Percentiles rank a stretch among this genome's conserved stretches.
Conservation (phyloP, 345 rosid genomes). For the Citrus sp. region DNA sequence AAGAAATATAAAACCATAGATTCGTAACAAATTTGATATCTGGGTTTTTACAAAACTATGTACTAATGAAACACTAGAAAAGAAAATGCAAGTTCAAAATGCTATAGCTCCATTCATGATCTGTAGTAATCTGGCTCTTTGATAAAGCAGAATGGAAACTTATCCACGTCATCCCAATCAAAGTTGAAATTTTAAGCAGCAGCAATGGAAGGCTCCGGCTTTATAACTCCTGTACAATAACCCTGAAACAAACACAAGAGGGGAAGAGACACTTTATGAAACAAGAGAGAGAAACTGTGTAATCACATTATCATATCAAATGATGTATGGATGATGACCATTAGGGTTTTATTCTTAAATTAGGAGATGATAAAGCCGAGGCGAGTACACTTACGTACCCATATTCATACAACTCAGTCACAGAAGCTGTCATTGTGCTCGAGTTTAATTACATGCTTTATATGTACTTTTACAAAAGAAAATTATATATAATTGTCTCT, state of each 20-base stretch:
- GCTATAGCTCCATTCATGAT: background rate
- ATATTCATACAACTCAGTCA: background rate
- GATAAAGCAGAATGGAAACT: background rate
- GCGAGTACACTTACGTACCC: background rate
- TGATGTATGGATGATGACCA: background rate
- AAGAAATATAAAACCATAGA: background rate
- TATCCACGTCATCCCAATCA: background rate
- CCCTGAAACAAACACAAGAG: background rate
- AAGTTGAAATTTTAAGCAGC: background rate
- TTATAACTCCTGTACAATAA: background rate
- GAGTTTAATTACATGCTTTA: background rate
- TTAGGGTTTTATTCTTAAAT: slow-evolving; percentile 16
- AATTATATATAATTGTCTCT: background rate
- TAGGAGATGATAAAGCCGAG: background rate
- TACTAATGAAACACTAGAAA: background rate
- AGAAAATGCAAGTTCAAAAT: background rate
- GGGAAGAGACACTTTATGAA: background rate
- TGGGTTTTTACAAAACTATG: background rate
- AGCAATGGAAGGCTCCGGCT: background rate
- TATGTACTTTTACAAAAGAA: too few species aligned
- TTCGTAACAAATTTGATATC: background rate
- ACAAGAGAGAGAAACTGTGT: background rate
- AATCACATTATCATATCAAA: too few species aligned
- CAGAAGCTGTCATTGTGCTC: slow-evolving; percentile 7
- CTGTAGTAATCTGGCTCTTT: background rate